phyloP scores from a whole-genome alignment of 495 filamentous ascomycete species.

The Penicillium pulvis region DNA sequence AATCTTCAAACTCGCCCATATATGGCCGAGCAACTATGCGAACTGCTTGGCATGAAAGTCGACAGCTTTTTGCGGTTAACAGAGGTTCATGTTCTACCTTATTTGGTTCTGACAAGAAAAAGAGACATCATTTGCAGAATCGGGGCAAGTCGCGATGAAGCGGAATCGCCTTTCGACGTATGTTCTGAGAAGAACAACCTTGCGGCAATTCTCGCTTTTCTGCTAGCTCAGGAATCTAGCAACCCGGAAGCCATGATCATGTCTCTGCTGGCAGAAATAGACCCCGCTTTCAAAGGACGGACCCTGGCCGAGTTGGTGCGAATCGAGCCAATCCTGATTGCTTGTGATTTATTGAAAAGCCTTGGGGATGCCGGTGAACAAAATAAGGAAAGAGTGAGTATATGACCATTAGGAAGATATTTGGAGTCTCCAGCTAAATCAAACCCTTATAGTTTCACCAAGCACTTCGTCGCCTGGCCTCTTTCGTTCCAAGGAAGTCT shows the following conservation, averaged over 20 bases:
- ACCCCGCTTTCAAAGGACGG: conserved; percentile 65
- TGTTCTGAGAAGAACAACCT: conserved; percentile 71
- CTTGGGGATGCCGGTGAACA: conserved; percentile 67
- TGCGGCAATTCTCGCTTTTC: conserved; percentile 73
- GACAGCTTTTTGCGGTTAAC: conserved; percentile 71
- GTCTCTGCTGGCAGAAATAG: conserved; percentile 63
- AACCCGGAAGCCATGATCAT: conserved; percentile 70
- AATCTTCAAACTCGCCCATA: conserved; percentile 79
- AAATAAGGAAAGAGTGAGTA: conserved; percentile 57
- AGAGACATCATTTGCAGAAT: conserved; percentile 79
- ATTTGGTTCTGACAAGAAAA: conserved; percentile 76
- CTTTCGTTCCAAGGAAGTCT: conserved; percentile 58
- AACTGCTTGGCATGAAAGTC: conserved; percentile 72
- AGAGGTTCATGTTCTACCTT: conserved; percentile 82
- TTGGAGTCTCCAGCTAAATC: neutral
- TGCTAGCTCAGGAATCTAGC: conserved; percentile 69
- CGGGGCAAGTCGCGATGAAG: conserved; percentile 67
- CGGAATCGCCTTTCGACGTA: conserved; percentile 57
- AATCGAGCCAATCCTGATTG: conserved; percentile 72
- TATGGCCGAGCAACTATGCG: conserved; percentile 76
- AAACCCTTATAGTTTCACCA: conserved; percentile 46
- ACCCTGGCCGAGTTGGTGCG: conserved; percentile 70
- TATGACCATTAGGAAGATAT: conserved; percentile 1
- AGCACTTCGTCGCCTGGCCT: conserved; percentile 69
- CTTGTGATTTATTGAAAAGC: conserved; percentile 81